A percentile compares a stretch with the other conserved stretches of the same genome.
These are phyloP conservation scores for Mallotus nudiflorus DNA, from an alignment of 345 rosid genomes.

Conservation along the genomic window DNA sequence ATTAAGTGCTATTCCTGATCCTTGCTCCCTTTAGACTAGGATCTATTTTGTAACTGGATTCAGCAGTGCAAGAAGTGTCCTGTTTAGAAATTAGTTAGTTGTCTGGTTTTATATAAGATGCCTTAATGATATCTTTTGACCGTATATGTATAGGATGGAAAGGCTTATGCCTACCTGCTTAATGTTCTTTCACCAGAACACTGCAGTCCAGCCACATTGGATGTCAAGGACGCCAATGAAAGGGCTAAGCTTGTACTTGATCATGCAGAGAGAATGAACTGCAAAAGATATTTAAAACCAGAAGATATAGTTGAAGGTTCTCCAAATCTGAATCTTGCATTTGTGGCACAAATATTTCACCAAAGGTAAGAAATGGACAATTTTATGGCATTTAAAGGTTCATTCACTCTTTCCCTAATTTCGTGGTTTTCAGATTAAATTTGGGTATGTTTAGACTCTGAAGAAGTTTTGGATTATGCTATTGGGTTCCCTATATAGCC, in stretches of 20 bases:
- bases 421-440: not conserved
- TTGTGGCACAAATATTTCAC: constrained; percentile 89
- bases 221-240: constrained; percentile 62
- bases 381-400: not conserved
- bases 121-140: constrained; percentile 23
- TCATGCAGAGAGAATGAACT: constrained; percentile 84
- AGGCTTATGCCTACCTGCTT: constrained; percentile 82
- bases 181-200: constrained; percentile 91
- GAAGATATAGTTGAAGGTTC: constrained; percentile 84
- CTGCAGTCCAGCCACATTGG: constrained; percentile 73
- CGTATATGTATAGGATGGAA: constrained; percentile 65
- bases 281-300: constrained; percentile 77
- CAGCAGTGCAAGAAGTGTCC: not conserved
- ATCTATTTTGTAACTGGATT: not conserved
- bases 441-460: not conserved
- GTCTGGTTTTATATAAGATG: not conserved
- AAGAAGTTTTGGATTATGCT: not conserved
- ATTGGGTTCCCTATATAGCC: not conserved
- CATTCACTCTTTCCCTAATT: not conserved
- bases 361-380: constrained; percentile 51
- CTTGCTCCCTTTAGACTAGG: not conserved
- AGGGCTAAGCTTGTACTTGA: constrained; percentile 75
- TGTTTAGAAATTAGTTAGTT: not conserved
- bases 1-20: not conserved
- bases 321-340: constrained; percentile 81